Evolutionary conservation across 2,329 filamentous ascomycete genomes (phyloP), one percentile per base, ranked within the genome.

Genomic region (Cytospora leucostoma): DNA sequence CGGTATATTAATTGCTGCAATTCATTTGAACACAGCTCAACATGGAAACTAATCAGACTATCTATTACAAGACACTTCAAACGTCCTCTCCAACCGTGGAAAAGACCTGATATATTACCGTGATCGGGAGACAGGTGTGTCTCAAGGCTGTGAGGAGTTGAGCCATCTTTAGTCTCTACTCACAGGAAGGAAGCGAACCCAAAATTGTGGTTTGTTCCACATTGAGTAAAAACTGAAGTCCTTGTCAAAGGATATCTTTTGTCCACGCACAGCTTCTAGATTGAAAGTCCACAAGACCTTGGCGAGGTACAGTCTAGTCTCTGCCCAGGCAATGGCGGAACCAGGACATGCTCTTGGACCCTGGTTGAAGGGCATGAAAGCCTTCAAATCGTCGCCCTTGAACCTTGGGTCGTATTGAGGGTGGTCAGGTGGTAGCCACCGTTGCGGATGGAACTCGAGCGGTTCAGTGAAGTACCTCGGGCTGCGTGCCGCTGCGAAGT

Each of bases 161-260:
- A n/a, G n/a, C n/a, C n/a, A n/a, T n/a, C n/a, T n/a, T n/a, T n/a
- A n/a, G n/a, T 68, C 47, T 63, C 34, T 35, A 35, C 34, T 35
- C 34, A 34, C 47, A 33, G 65, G 44, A 37, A 61, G 54, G 21
- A 66, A 66, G 4, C 21, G 50, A 0, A 67, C 47, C 52, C 47
- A 61, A 12, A 66, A 63, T 11, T 13, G 56, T 13, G 60, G 63
- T 17, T 58, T 44, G 13, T 66, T 51, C 63, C 63, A 67, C 4
- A 67, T 64, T 3, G 55, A 54, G 0, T 66, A 17, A 10, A 56
- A 67, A 37, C 38, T 66, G 58, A 66, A 66, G 21, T 66, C 61
- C 47, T 58, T 60, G 12, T 65, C 61, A 38, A 67, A 67, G 0
- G 54, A 61, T 38, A 67, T 33, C 0, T 61, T 37, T 37, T 57